A percentile compares a stretch with the other conserved stretches of the same genome.
These are phyloP conservation scores for Talaromyces sp. DNA, from an alignment of 2,329 filamentous ascomycete genomes.

Conservation along the genomic window DNA sequence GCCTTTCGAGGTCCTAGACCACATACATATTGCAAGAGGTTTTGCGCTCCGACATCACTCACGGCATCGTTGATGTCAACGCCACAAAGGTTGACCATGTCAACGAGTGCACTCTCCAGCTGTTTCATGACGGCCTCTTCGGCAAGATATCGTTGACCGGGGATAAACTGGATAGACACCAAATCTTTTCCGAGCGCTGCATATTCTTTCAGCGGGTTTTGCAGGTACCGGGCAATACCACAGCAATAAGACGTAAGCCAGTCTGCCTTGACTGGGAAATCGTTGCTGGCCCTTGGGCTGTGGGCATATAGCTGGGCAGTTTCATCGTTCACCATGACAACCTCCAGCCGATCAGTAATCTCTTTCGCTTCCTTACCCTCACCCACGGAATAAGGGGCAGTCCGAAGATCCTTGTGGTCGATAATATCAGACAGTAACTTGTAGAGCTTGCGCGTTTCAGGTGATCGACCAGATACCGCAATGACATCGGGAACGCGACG, in stretches of 20 bases:
- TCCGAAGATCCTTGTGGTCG: slow-evolving; percentile 67
- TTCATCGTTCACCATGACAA: slow-evolving; percentile 91
- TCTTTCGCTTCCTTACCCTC: slow-evolving; percentile 67
- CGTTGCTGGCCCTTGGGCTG: slow-evolving; percentile 68
- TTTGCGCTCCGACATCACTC: slow-evolving; percentile 72
- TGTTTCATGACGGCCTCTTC: slow-evolving; percentile 80
- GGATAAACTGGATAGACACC: slow-evolving; percentile 78
- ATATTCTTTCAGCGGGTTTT: slow-evolving; percentile 95
- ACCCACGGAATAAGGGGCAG: slow-evolving; percentile 81
- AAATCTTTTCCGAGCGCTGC: slow-evolving; percentile 86
- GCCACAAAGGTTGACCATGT: slow-evolving; percentile 95
- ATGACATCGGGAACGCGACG: slow-evolving; percentile 83
- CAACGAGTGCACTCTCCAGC: slow-evolving; percentile 93
- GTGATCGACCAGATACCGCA: slow-evolving; percentile 79
- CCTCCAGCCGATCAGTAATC: slow-evolving; percentile 72
- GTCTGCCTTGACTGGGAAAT: slow-evolving; percentile 69
- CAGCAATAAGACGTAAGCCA: slow-evolving; percentile 84
- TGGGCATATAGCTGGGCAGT: slow-evolving; percentile 95
- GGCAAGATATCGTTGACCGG: slow-evolving; percentile 81
- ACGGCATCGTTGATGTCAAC: slow-evolving; percentile 93
- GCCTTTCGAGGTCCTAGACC: slow-evolving; percentile 91
- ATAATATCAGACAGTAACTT: slow-evolving; percentile 76
- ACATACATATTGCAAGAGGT: slow-evolving; percentile 82
- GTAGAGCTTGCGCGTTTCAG: slow-evolving; percentile 77
- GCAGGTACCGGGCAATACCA: slow-evolving; percentile 81